Evolutionary conservation across 2,329 filamentous ascomycete genomes (phyloP), one percentile per base, ranked within the genome.

Genomic region (Geosmithia putterillii): DNA sequence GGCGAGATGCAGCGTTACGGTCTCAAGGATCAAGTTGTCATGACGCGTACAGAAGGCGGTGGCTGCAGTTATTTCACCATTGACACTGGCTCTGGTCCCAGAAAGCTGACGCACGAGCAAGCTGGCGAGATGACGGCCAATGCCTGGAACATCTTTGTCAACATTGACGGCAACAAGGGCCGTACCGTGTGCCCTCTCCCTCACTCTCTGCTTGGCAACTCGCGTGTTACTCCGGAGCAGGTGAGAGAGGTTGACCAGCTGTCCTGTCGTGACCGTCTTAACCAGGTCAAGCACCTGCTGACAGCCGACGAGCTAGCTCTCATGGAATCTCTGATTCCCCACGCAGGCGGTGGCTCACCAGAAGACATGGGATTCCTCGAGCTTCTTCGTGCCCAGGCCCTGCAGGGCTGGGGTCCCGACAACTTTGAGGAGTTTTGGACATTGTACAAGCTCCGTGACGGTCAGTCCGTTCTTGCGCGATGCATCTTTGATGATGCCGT

Each of bases 1-100:
- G 53, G 60, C 4, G 67, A 71, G 47, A 57, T 70, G 6, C 57
- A 58, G 2, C 52, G 64, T 14, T 70, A 70, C 47, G 52, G 59
- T 7, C n/a, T n/a, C n/a, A 51, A 56, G 18, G 50, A 57, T 19
- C 54, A 62, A 21, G 25, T 36, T 6, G 10, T 18, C 23, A 42
- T 44, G 19, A 44, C 43, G n/a, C n/a, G n/a, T n/a, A n/a, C n/a
- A n/a, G n/a, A n/a, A n/a, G n/a, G n/a, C n/a, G n/a, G n/a, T n/a
- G n/a, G n/a, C n/a, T n/a, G n/a, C n/a, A n/a, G n/a, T n/a, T n/a
- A n/a, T n/a, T n/a, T n/a, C n/a, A n/a, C 20, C 43, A 25, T 25
- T 25, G 23, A 25, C 23, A 25, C 15, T 53, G 52, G 41, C 12
- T 41, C 51, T 1, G 45, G 45, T 2, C 47, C 49, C 6, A 46